These are phyloP conservation scores for Phytomonas serpens DNA, from an alignment of 208 protist species.

Conservation along the genomic window DNA sequence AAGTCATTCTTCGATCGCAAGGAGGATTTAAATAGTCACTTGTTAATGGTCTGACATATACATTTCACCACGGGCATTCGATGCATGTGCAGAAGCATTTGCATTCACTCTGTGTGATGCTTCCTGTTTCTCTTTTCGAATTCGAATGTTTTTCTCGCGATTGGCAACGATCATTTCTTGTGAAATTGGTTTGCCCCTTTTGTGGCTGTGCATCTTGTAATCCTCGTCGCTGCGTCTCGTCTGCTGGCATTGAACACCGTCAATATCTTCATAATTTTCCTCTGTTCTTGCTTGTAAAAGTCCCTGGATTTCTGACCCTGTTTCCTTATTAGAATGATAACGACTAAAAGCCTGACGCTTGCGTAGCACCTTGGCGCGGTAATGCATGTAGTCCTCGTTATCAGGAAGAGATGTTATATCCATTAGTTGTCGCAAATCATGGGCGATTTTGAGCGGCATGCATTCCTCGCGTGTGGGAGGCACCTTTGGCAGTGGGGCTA, in stretches of 20 bases:
- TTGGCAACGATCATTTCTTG: conserved; percentile 55
- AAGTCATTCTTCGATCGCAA: neutral
- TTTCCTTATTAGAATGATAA: neutral
- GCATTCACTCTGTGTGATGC: conserved; percentile 32
- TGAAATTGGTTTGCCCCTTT: conserved; percentile 10
- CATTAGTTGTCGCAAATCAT: conserved; percentile 56
- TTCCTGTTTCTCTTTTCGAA: conserved; percentile 36
- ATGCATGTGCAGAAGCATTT: neutral
- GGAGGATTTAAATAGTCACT: neutral
- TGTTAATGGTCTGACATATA: neutral
- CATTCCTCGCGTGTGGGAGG: conserved; percentile 38
- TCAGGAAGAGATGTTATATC: conserved; percentile 52
- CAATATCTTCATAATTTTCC: neutral
- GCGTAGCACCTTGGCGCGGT: conserved; percentile 41
- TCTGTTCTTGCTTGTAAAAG: neutral
- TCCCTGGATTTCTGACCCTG: neutral
- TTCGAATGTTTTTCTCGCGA: conserved; percentile 41
- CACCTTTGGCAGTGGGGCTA: conserved; percentile 21
- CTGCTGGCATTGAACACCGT: conserved; percentile 6
- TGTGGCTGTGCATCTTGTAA: neutral
- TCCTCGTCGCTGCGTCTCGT: neutral
- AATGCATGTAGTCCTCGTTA: conserved; percentile 64
- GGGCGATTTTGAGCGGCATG: conserved; percentile 21
- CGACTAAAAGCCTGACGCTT: conserved; percentile 34
- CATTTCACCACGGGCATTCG: neutral